Evolutionary conservation across 2,329 filamentous ascomycete genomes (phyloP).

Genomic region (Colletotrichum incanum): DNA sequence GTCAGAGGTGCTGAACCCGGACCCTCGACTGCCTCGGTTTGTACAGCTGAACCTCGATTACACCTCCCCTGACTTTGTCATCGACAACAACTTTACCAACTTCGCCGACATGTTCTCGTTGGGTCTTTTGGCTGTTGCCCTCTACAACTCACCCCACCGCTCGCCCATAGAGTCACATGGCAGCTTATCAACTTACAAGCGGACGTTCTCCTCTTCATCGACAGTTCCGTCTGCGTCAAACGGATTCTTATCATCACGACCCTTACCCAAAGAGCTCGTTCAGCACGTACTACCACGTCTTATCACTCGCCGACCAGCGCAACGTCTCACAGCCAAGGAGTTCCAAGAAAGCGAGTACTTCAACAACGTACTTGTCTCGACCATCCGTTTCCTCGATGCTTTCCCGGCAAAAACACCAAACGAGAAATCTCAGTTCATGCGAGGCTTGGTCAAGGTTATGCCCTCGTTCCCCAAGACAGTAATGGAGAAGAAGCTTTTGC

Average conservation of each 20-base stretch:
- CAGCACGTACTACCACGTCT: constrained; percentile 85
- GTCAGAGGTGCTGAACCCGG: constrained; percentile 87
- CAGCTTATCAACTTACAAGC: constrained; percentile 88
- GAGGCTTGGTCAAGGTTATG: constrained; percentile 88
- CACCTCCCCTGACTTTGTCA: constrained; percentile 92
- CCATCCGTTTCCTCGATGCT: constrained; percentile 93
- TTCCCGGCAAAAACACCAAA: constrained; percentile 92
- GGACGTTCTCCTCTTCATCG: constrained; percentile 84
- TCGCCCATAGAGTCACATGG: constrained; percentile 89
- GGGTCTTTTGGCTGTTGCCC: constrained; percentile 87
- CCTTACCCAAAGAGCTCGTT: constrained; percentile 84
- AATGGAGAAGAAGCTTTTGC: constrained; percentile 93
- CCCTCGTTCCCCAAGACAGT: constrained; percentile 94
- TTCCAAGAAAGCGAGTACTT: constrained; percentile 98
- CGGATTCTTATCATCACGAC: constrained; percentile 85
- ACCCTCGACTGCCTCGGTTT: constrained; percentile 83
- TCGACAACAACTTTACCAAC: constrained; percentile 89
- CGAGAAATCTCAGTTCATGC: constrained; percentile 93
- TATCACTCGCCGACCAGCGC: constrained; percentile 88
- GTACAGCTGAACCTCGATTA: constrained; percentile 96
- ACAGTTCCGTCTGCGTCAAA: constrained; percentile 85
- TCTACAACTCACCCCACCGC: constrained; percentile 94
- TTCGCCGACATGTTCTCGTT: constrained; percentile 95
- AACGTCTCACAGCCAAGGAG: constrained; percentile 88
- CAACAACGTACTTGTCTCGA: constrained; percentile 96